A percentile compares a stretch with the other conserved stretches of the same genome.
phyloP scores from a whole-genome alignment of 2,329 filamentous ascomycete species.

The Blastomyces percursus region DNA sequence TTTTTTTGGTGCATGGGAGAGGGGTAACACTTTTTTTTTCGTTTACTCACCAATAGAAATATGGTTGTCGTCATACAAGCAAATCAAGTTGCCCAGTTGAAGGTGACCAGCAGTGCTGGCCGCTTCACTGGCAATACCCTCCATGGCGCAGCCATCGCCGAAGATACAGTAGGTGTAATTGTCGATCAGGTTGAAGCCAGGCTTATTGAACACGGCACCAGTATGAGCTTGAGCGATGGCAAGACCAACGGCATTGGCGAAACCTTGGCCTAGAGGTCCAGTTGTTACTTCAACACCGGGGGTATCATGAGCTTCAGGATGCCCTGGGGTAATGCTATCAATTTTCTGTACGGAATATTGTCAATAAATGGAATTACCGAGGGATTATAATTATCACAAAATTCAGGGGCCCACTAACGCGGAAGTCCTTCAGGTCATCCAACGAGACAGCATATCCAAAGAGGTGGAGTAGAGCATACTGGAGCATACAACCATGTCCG shows the following conservation, averaged over 20 bases:
- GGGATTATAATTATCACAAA: not conserved
- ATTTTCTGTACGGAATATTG: conserved; percentile 41
- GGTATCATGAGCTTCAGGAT: conserved; percentile 94
- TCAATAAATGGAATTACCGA: conserved; percentile 4
- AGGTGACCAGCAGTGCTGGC: conserved; percentile 88
- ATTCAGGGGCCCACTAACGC: conserved; percentile 50
- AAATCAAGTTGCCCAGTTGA: conserved; percentile 94
- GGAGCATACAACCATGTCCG: conserved; percentile 98
- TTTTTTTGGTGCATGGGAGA: conserved; percentile 29
- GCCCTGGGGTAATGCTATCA: conserved; percentile 80
- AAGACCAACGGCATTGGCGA: conserved; percentile 93
- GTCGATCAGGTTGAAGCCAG: conserved; percentile 78
- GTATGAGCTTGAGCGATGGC: conserved; percentile 93
- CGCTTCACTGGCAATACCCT: conserved; percentile 91
- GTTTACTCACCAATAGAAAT: conserved; percentile 60
- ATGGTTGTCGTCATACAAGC: conserved; percentile 97
- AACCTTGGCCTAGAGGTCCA: conserved; percentile 92
- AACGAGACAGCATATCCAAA: conserved; percentile 81
- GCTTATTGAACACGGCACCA: conserved; percentile 90
- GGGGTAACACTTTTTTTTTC: conserved; percentile 16
- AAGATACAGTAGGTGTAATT: conserved; percentile 98
- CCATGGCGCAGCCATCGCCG: conserved; percentile 97
- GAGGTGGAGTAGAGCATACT: conserved; percentile 95
- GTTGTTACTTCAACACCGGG: conserved; percentile 97
- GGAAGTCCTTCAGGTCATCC: conserved; percentile 92